Evolutionary conservation across 768 basidiomycete genomes (phyloP).

Genomic region (Mrakia gelida): DNA sequence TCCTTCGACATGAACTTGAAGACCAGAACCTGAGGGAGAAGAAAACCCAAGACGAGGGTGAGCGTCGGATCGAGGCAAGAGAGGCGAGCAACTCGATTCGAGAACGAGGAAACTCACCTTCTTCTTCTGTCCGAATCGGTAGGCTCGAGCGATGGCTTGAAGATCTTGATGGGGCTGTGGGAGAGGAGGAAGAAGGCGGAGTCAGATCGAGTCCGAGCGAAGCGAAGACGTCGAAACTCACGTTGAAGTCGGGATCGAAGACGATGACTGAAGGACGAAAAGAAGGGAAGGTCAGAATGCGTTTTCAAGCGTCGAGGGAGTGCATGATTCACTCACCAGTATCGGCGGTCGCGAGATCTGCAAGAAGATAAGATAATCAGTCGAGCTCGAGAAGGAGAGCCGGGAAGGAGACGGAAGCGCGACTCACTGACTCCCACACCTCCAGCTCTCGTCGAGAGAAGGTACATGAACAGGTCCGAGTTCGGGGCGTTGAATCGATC

Average conservation of each 20-base stretch:
- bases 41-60: too few relatives aligned
- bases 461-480: constrained; percentile 85
- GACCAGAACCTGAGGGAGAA: constrained; percentile 54
- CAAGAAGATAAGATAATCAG: background rate
- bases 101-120: too few relatives aligned
- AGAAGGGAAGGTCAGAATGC: background rate
- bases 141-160: constrained; percentile 88
- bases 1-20: constrained; percentile 96
- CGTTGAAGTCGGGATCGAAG: constrained; percentile 92
- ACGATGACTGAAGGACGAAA: constrained; percentile 38
- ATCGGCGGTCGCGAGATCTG: constrained; percentile 30
- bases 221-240: constrained; percentile 60
- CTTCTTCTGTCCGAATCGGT: constrained; percentile 92
- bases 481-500: constrained; percentile 85
- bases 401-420: background rate
- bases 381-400: background rate
- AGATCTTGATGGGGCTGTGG: constrained; percentile 30
- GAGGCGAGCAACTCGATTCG: background rate
- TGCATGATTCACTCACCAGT: constrained; percentile 26
- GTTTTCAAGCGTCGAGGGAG: too few relatives aligned
- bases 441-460: constrained; percentile 69
- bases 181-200: background rate
- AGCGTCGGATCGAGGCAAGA: background rate
- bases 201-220: background rate
- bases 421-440: constrained; percentile 57